These are phyloP conservation scores for Tulasnella sp. DNA, from an alignment of 768 basidiomycete species.

Conservation along the genomic window DNA sequence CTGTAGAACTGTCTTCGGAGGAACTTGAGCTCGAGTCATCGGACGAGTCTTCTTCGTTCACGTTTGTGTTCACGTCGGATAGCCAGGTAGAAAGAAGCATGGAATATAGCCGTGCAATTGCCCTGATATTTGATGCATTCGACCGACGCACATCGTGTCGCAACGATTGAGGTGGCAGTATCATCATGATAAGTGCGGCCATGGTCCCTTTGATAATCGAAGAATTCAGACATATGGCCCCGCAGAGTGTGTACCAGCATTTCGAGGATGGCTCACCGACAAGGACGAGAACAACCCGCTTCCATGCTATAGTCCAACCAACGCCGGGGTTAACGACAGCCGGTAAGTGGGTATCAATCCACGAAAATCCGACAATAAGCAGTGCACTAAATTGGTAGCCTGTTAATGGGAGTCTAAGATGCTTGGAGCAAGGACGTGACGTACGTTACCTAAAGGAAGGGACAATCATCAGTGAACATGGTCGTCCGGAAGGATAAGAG, in stretches of 20 bases:
- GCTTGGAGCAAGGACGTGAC: not conserved
- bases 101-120: constrained; percentile 44
- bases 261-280: constrained; percentile 39
- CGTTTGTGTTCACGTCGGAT: constrained; percentile 21
- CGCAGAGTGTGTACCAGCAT: constrained; percentile 7
- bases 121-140: constrained; percentile 43
- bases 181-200: constrained; percentile 52
- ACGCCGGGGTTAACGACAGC: constrained; percentile 48
- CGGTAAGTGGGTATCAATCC: constrained; percentile 51
- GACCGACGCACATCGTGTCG: constrained; percentile 46
- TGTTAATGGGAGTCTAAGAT: not conserved
- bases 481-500: not conserved
- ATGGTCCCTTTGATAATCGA: constrained; percentile 40
- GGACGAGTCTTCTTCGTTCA: constrained; percentile 28
- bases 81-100: constrained; percentile 46
- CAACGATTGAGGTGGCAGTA: constrained; percentile 50
- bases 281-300: constrained; percentile 48
- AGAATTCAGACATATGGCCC: not conserved
- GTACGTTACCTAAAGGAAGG: not conserved
- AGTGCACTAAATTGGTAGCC: constrained; percentile 40
- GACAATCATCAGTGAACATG: not conserved
- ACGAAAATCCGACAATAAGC: constrained; percentile 53
- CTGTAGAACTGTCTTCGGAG: constrained; percentile 25
- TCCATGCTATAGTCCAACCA: constrained; percentile 53
- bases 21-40: constrained; percentile 27